Base-by-base conservation (phyloP, 176 grass and related monocot genomes). In the Ensete ventricosum region DNA sequence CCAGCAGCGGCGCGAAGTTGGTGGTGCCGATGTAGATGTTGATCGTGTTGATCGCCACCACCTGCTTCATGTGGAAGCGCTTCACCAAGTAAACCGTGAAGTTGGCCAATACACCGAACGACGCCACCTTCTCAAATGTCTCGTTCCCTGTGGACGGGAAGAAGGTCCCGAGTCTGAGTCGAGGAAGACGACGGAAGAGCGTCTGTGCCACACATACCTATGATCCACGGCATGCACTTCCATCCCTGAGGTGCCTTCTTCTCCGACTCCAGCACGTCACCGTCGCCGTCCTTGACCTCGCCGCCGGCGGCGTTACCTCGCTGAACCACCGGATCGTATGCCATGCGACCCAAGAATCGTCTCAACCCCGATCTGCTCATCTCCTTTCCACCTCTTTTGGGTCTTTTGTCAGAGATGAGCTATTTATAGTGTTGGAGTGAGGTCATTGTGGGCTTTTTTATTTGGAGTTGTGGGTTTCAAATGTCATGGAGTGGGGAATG, bases 211-310 rank as follows among this genome's bases (percentile, higher is more conserved):
- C n/a, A 53, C 3, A 14, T 24, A 81, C 87, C 87, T 76, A 83
- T 62, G 83, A 89, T 85, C 80, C 77, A 89, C 50, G 83, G 83
- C 54, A 85, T 77, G 83, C 67, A 77, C 68, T 83, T 82, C 83
- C 87, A 89, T 8, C 87, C 87, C 16, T 14, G 76, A 1, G 72
- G 72, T 80, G 55, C 72, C 75, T 26, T 80, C 27, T 6, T 50
- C 69, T 53, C 69, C 11, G n/a, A 26, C 51, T 55, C 29, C 23
- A 10, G 3, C 63, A 43, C 34, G 34, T 12, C 52, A n/a, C 20
- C 73, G 10, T 23, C 53, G 24, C 27, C 73, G 16, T 23, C 73
- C 2, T 23, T 9, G 19, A 48, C 55, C 9, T n/a, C 26, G 8
- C 14, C 43, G 73, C 29, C 0, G 24, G 24, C 11, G 3, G 27